A percentile compares a stretch with the other conserved stretches of the same genome.
These are phyloP conservation scores for Pouteria campechiana DNA, from an alignment of 179 eudicot genomes.

Conservation along the genomic window DNA sequence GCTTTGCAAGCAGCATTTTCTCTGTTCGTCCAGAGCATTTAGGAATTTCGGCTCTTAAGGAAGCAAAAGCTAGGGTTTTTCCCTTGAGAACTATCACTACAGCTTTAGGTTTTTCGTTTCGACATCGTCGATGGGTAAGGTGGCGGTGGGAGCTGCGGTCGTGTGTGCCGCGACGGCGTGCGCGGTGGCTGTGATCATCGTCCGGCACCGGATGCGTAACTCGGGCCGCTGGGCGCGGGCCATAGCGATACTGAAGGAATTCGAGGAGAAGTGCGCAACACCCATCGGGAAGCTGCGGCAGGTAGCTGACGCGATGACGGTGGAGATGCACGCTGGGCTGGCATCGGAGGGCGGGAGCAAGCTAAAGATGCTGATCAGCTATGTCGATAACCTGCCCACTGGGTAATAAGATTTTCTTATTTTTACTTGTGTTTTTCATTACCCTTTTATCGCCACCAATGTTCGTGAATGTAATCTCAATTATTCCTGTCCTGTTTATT, in stretches of 20 bases:
- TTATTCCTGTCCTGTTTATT: too few species aligned
- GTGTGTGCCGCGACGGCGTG: constrained; percentile 58
- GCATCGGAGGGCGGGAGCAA: constrained; percentile 93
- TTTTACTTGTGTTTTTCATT: neutral
- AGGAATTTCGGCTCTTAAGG: too few species aligned
- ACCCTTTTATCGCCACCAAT: too few species aligned
- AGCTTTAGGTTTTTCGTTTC: neutral
- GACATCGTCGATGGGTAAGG: constrained; percentile 45
- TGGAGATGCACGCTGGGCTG: constrained; percentile 98
- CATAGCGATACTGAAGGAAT: constrained; percentile 56
- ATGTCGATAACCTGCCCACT: constrained; percentile 82
- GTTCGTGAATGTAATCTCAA: too few species aligned
- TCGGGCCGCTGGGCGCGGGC: constrained; percentile 58
- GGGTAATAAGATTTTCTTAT: constrained; percentile 36
- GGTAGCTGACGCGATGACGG: constrained; percentile 90
- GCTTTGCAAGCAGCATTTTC: too few species aligned
- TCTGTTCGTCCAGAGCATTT: too few species aligned
- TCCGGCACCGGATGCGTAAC: constrained; percentile 48
- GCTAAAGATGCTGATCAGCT: constrained; percentile 95
- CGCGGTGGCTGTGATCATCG: constrained; percentile 60
- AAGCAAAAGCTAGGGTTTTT: too few species aligned
- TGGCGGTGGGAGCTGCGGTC: constrained; percentile 57
- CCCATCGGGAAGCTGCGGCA: constrained; percentile 63
- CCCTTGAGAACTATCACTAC: too few species aligned
- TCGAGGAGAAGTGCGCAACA: constrained; percentile 63